phyloP scores from a whole-genome alignment of 495 filamentous ascomycete genomes.

The Hypoxylon fragiforme region DNA sequence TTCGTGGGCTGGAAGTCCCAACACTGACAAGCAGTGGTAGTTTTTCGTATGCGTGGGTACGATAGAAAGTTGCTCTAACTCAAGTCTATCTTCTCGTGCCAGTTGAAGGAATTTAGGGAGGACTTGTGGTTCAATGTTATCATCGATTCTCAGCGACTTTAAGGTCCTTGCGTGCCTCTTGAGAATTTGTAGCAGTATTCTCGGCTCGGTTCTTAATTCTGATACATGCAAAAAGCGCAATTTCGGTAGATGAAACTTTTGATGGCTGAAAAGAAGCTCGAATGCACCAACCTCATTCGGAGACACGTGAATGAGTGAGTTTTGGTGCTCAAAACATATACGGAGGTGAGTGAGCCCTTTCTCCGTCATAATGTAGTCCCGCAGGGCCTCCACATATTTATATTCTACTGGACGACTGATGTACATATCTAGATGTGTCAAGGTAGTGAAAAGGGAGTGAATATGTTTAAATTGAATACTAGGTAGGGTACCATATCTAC shows the following conservation, averaged over 20 bases:
- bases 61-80: background rate
- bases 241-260: background rate
- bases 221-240: background rate
- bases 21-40: background rate
- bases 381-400: background rate
- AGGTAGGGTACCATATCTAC: background rate
- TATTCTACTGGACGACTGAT: background rate
- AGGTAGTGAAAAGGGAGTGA: background rate
- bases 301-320: background rate
- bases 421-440: slow-evolving; percentile 7
- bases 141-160: background rate
- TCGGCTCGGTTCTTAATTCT: background rate
- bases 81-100: background rate
- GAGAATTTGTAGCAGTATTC: background rate
- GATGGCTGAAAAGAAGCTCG: background rate
- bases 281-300: background rate
- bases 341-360: slow-evolving; percentile 4
- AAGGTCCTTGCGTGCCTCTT: background rate
- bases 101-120: background rate
- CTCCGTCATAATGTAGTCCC: background rate
- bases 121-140: background rate
- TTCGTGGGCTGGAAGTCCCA: no score
- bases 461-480: background rate
- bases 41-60: background rate
- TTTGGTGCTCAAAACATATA: background rate